These are phyloP conservation scores for Metarhizium robertsii DNA, from an alignment of 2,329 filamentous ascomycete genomes.

Conservation along the genomic window DNA sequence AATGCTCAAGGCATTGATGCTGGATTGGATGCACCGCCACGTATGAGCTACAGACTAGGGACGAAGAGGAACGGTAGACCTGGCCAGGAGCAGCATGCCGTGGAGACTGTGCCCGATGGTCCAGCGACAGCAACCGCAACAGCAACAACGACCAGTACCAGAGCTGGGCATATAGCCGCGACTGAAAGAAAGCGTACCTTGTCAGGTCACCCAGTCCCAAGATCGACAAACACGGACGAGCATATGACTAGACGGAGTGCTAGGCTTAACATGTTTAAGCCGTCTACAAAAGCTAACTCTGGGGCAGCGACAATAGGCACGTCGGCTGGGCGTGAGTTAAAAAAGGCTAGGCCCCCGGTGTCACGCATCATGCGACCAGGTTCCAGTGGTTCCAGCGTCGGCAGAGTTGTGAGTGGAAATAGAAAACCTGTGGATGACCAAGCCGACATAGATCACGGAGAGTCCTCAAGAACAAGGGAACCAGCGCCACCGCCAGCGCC, in stretches of 20 bases:
- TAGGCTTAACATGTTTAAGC: conserved; percentile 59
- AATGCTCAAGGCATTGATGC: conserved; percentile 43
- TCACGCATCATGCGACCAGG: conserved; percentile 57
- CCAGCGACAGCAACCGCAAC: conserved; percentile 25
- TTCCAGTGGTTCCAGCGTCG: conserved; percentile 61
- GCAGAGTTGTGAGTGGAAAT: conserved; percentile 83
- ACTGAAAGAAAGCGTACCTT: conserved; percentile 79
- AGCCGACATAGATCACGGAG: conserved; percentile 61
- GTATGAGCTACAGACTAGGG: conserved; percentile 49
- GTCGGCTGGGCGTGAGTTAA: conserved; percentile 59
- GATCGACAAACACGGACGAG: conserved; percentile 46
- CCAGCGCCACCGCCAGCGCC: conserved; percentile 25
- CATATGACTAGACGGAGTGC: conserved; percentile 58
- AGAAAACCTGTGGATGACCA: conserved; percentile 63
- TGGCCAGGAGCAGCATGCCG: conserved; percentile 19
- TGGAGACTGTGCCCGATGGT: conserved; percentile 34
- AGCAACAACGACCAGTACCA: conserved; percentile 21
- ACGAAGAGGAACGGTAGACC: conserved; percentile 30
- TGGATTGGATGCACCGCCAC: conserved; percentile 50
- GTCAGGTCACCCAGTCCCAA: conserved; percentile 66
- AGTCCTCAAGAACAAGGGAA: conserved; percentile 40
- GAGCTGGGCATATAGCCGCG: conserved; percentile 30
- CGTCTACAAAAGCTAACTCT: conserved; percentile 57
- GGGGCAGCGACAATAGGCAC: conserved; percentile 46
- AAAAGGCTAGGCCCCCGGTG: conserved; percentile 71